phyloP scores from a whole-genome alignment of 768 basidiomycete species.

The Leccinum incarnatum region DNA sequence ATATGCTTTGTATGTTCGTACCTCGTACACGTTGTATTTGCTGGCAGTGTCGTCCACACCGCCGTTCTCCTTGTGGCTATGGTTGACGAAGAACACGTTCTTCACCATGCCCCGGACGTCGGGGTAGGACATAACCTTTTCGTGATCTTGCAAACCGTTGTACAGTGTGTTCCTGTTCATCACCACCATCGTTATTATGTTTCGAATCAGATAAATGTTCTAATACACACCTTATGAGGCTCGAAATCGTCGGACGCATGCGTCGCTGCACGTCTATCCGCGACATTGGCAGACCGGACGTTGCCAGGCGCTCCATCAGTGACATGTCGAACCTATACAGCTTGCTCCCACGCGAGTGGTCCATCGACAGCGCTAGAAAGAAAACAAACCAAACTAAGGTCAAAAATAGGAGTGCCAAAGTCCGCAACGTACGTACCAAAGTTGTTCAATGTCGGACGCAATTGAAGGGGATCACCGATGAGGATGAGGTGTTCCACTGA shows the following conservation, averaged over 20 bases:
- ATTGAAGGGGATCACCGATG: constrained; percentile 78
- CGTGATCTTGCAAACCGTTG: constrained; percentile 56
- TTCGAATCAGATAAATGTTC: not conserved
- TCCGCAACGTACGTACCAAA: constrained; percentile 39
- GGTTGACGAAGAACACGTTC: constrained; percentile 67
- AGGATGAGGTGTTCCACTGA: constrained; percentile 72
- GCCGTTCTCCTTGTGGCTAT: constrained; percentile 58
- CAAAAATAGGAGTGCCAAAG: not conserved
- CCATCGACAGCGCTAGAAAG: constrained; percentile 60
- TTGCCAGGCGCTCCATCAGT: constrained; percentile 70
- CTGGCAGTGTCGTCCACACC: constrained; percentile 60
- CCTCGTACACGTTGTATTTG: constrained; percentile 70
- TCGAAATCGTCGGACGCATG: constrained; percentile 71
- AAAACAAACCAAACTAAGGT: not conserved
- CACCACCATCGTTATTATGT: not conserved
- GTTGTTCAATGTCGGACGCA: constrained; percentile 65
- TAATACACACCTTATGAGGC: constrained; percentile 34
- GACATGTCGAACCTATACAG: constrained; percentile 70
- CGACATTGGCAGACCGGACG: constrained; percentile 60
- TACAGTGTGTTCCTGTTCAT: constrained; percentile 54
- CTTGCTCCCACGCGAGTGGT: constrained; percentile 51
- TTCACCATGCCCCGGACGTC: constrained; percentile 59
- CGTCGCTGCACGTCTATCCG: constrained; percentile 69
- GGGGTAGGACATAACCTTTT: constrained; percentile 48
- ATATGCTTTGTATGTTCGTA: constrained; percentile 41